Base-by-base conservation (phyloP, 2,329 filamentous ascomycete genomes). In the Helminthosporium solani region DNA sequence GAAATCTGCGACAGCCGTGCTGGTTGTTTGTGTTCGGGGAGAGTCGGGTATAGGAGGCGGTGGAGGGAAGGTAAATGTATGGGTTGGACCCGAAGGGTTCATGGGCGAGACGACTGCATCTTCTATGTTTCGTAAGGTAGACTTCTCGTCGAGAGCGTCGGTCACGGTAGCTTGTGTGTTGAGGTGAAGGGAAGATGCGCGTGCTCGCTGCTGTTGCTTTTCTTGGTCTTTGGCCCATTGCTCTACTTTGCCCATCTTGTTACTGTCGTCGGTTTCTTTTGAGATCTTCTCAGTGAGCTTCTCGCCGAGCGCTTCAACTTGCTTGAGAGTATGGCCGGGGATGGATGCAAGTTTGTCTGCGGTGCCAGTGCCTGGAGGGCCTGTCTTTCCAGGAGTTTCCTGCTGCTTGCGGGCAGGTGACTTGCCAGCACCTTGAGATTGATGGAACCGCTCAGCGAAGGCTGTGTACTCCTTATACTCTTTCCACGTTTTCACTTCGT, bases 401-500 rank as follows among this genome's bases (percentile, higher is more conserved):
- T 76, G 72, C 30, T 75, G 70, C 47, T 68, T 78, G 69, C 64
- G 75, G 52, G 66, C 78, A 68, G 67, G 75, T 58, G 66, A 86
- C 72, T 73, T 75, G 20, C 81, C 67, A 56, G 74, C 58, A 59
- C 76, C 68, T 75, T 88, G 70, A 59, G 80, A 70, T 58, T 87
- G 84, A 45, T 82, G 80, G 75, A 99, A 96, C 36, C 84, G 82
- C 56, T 87, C 83, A 15, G 80, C 79, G 66, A 96, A 97, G 3
- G 84, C 79, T 43, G 82, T 78, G 63, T 87, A 95, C 56, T 95
- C 87, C 53, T 88, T 86, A 71, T 99, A 99, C 53, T 95, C 88
- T 56, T 87, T 85, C 94, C 94, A 99, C 34, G 87, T 92, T 53
- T 84, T 86, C 20, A 96, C 94, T 64, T 96, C 90, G 41, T 85